Evolutionary conservation across 805 yeast species (phyloP).

Genomic region (Candida odintsovae): DNA sequence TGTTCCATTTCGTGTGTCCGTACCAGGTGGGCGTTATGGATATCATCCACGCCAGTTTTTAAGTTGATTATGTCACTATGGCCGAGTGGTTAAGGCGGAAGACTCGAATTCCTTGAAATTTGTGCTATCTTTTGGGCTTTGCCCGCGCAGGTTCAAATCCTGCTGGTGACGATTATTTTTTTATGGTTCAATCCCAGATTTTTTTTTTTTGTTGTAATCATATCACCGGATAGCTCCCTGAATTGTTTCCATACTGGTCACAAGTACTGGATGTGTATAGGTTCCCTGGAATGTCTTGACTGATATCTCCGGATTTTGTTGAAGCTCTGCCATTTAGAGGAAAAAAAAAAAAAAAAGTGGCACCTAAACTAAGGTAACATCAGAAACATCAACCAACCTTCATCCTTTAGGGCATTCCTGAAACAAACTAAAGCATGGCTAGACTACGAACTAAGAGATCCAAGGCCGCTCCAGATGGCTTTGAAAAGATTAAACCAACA

Average conservation of each 20-base stretch:
- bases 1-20: too few relatives aligned
- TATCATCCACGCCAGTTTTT: conserved; percentile 21
- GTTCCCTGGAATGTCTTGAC: too few relatives aligned
- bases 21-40: too few relatives aligned
- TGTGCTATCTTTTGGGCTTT: conserved; percentile 37
- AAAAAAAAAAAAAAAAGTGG: too few relatives aligned
- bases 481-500: conserved; percentile 60
- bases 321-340: too few relatives aligned
- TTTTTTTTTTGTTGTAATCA: not conserved
- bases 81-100: conserved; percentile 46
- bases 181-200: not conserved
- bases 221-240: too few relatives aligned
- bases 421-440: conserved; percentile 32
- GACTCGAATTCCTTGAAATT: conserved; percentile 30
- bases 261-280: too few relatives aligned
- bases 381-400: too few relatives aligned
- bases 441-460: conserved; percentile 35
- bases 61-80: conserved; percentile 29
- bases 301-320: too few relatives aligned
- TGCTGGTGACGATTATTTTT: conserved; percentile 36
- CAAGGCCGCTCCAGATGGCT: conserved; percentile 69
- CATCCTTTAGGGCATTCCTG: too few relatives aligned
- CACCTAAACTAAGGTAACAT: too few relatives aligned
- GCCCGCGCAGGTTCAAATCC: conserved; percentile 47
- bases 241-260: too few relatives aligned